These are phyloP conservation scores for Linum trigynum DNA, from an alignment of 345 rosid species.

Conservation along the genomic window DNA sequence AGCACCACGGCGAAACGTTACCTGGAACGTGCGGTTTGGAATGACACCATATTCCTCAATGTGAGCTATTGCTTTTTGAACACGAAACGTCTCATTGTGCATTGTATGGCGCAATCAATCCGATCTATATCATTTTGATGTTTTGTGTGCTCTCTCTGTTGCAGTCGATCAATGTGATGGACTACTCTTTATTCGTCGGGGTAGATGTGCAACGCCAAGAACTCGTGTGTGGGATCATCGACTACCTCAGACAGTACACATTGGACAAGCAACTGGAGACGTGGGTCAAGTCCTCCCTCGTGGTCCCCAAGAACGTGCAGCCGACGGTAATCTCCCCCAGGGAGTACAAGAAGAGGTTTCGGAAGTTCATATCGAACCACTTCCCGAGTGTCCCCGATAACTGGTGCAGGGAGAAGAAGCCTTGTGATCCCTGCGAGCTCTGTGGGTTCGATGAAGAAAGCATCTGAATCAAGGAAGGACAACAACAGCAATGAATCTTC, in stretches of 20 bases:
- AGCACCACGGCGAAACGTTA: conserved; percentile 60
- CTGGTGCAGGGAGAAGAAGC: conserved; percentile 50
- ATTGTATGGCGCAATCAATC: background rate
- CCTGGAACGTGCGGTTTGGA: conserved; percentile 81
- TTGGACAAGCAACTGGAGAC: conserved; percentile 97
- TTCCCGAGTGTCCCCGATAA: conserved; percentile 81
- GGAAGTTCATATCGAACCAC: conserved; percentile 72
- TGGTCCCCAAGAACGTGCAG: conserved; percentile 59
- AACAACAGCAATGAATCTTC: no score
- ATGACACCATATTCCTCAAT: conserved; percentile 78
- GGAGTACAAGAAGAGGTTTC: conserved; percentile 87
- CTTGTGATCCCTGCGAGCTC: conserved; percentile 29
- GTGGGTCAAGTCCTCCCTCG: conserved; percentile 89
- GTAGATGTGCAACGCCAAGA: conserved; percentile 55
- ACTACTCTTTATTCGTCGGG: conserved; percentile 84
- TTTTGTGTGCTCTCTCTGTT: background rate
- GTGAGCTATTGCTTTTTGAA: conserved; percentile 35
- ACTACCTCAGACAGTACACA: conserved; percentile 90
- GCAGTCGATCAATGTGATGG: conserved; percentile 92
- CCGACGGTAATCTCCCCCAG: conserved; percentile 91
- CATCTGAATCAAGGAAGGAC: background rate
- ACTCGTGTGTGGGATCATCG: conserved; percentile 93
- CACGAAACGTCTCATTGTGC: background rate
- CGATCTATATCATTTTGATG: no score
- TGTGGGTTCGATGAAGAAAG: conserved; percentile 25